These are phyloP conservation scores for Nigrospora sphaerica DNA, from an alignment of 2,329 filamentous ascomycete genomes.

Conservation along the genomic window DNA sequence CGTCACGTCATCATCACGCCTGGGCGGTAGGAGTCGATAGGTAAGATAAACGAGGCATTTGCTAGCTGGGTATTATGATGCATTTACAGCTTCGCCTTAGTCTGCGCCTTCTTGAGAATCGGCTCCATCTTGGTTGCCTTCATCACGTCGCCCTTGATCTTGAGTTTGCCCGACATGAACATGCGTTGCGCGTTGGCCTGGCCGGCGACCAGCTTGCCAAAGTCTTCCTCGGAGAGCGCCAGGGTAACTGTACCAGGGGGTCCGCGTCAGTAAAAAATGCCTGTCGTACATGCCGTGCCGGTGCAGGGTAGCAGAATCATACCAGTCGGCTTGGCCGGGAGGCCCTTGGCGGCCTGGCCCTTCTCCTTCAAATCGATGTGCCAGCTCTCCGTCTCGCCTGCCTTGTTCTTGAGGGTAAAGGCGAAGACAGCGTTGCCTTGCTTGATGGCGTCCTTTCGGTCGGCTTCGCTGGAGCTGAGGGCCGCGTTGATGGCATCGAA, in stretches of 20 bases:
- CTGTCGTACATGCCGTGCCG: background rate
- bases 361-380: constrained; percentile 92
- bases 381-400: constrained; percentile 78
- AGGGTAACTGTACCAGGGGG: constrained; percentile 63
- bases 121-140: constrained; percentile 96
- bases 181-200: constrained; percentile 91
- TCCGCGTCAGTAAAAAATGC: constrained; percentile 1
- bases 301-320: constrained; percentile 18
- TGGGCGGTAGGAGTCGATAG: no score
- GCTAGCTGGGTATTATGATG: background rate
- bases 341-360: constrained; percentile 72
- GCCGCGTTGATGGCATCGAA: constrained; percentile 81
- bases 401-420: constrained; percentile 85
- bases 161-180: constrained; percentile 98
- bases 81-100: constrained; percentile 74
- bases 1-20: no score
- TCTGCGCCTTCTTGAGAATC: constrained; percentile 81
- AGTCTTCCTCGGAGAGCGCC: constrained; percentile 76
- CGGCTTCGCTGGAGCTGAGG: constrained; percentile 61
- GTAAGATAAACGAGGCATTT: no score
- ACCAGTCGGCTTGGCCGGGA: constrained; percentile 79
- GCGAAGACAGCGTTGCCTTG: constrained; percentile 81
- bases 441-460: constrained; percentile 79
- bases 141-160: constrained; percentile 98
- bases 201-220: constrained; percentile 72